Conservation (phyloP, 345 rosid genomes). For the Moringa oleifera region DNA sequence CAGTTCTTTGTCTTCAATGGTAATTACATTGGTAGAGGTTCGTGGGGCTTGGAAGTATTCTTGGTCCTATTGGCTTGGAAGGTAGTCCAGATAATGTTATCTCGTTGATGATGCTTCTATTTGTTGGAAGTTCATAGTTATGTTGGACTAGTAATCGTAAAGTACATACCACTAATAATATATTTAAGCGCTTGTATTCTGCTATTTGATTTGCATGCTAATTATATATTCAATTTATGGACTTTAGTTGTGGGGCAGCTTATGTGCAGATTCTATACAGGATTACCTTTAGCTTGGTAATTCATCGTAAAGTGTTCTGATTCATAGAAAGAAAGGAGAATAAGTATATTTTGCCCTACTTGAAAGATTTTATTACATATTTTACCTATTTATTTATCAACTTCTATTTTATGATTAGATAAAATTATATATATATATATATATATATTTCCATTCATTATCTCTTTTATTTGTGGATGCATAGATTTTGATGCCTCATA, state of each 20-base stretch:
- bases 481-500: conserved; percentile 40
- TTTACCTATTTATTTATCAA: not conserved
- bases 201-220: not conserved
- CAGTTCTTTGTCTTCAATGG: conserved; percentile 34
- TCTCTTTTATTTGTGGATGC: not conserved
- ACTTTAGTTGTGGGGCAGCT: not conserved
- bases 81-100: conserved; percentile 21
- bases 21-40: conserved; percentile 35
- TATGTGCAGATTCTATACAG: not conserved
- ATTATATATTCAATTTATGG: not conserved
- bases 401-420: not conserved
- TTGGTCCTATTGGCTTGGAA: conserved; percentile 46
- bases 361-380: no score
- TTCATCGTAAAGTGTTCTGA: no score
- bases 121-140: no score
- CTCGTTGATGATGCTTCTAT: not conserved
- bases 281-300: not conserved
- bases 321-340: no score
- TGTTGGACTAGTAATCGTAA: no score
- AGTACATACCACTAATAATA: not conserved
- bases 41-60: conserved; percentile 41
- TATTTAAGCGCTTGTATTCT: not conserved
- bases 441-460: not conserved
- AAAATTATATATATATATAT: not conserved
- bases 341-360: no score